phyloP scores from a whole-genome alignment of 441 rosid species.

The Arabidopsis hybrid region DNA sequence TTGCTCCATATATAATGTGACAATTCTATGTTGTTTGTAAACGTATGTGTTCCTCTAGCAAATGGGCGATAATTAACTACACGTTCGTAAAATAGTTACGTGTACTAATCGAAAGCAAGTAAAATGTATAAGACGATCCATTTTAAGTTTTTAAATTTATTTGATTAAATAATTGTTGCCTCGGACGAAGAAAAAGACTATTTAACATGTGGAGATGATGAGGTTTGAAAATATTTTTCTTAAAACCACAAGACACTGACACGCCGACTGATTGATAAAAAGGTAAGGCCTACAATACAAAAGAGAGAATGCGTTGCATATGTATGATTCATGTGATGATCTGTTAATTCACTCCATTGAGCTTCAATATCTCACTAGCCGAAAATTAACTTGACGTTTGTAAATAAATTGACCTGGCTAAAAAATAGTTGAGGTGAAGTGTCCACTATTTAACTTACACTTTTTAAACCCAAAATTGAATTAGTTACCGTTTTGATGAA shows the following conservation, averaged over 20 bases:
- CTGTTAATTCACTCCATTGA: not conserved
- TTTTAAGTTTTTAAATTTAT: not conserved
- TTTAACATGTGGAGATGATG: not conserved
- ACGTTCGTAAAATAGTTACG: not conserved
- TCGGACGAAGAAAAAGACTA: slow-evolving; percentile 6
- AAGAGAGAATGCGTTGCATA: not conserved
- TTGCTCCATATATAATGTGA: not conserved
- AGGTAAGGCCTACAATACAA: not conserved
- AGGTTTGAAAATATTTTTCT: not conserved
- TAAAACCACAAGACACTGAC: slow-evolving; percentile 23
- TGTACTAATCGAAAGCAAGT: not conserved
- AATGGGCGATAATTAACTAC: not conserved
- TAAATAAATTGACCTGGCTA: not conserved
- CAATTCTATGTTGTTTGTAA: not conserved
- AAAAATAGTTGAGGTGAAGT: not conserved
- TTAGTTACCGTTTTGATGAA: not conserved
- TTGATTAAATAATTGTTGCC: not conserved
- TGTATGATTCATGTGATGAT: slow-evolving; percentile 13
- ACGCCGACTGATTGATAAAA: slow-evolving; percentile 13
- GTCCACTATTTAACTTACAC: not conserved
- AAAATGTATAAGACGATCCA: not conserved
- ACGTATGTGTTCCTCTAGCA: not conserved
- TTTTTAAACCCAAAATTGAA: not conserved
- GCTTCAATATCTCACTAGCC: slow-evolving; percentile 1
- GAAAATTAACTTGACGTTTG: not conserved